A percentile compares a stretch with the other conserved stretches of the same genome.
Evolutionary conservation across 805 yeast genomes (phyloP).

Genomic region (Metschnikowia matae): DNA sequence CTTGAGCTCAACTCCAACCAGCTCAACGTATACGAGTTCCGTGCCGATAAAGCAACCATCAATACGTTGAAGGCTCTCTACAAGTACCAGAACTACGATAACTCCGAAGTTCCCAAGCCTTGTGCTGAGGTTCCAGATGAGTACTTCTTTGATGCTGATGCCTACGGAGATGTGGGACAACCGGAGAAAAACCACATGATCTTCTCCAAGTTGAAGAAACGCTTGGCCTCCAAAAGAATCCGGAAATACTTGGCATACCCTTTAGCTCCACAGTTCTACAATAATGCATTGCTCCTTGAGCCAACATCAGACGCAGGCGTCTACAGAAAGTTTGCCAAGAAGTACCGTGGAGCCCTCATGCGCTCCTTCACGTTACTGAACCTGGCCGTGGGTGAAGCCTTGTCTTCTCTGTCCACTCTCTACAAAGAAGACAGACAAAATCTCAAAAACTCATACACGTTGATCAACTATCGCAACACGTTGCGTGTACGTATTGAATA

Average conservation of each 20-base stretch:
- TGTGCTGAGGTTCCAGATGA: slow-evolving; percentile 8
- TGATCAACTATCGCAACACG: slow-evolving; percentile 27
- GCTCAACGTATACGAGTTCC: slow-evolving; percentile 28
- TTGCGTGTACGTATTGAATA: slow-evolving; percentile 38
- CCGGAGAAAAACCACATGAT: slow-evolving; percentile 6
- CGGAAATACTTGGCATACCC: slow-evolving; percentile 14
- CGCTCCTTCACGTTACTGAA: slow-evolving; percentile 30
- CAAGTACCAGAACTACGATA: slow-evolving; percentile 24
- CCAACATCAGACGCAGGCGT: slow-evolving; percentile 23
- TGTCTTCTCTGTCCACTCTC: slow-evolving; percentile 25
- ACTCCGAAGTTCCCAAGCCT: slow-evolving; percentile 7
- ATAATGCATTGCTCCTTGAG: slow-evolving; percentile 37
- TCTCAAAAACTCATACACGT: slow-evolving; percentile 4
- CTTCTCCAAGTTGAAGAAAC: slow-evolving; percentile 19
- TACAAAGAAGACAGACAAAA: slow-evolving; percentile 21
- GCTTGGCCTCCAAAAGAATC: slow-evolving; percentile 15
- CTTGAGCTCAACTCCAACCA: slow-evolving; percentile 40
- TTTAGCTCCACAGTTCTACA: slow-evolving; percentile 19
- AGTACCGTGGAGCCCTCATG: slow-evolving; percentile 23
- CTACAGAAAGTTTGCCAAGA: slow-evolving; percentile 16
- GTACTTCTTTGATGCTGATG: slow-evolving; percentile 28
- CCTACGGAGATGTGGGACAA: slow-evolving; percentile 24
- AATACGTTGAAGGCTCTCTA: slow-evolving; percentile 30
- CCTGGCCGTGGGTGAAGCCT: slow-evolving; percentile 35
- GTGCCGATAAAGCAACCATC: slow-evolving; percentile 18